Evolutionary conservation across 345 rosid genomes (phyloP).

Genomic region (Euphorbia tirucalli): DNA sequence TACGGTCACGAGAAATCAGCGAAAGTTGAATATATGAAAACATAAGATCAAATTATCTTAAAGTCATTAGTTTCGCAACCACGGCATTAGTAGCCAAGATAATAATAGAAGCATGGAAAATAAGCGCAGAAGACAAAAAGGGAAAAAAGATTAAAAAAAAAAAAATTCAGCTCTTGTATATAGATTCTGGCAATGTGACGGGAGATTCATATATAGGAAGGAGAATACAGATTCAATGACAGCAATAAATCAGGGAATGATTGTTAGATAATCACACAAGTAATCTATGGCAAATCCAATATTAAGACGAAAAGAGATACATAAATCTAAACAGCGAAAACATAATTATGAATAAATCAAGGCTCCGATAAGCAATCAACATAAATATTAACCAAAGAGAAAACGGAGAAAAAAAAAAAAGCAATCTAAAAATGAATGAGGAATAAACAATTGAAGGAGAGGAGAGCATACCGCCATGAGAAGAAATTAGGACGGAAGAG

Average conservation of each 20-base stretch:
- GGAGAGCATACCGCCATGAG: slow-evolving; percentile 14
- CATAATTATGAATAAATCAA: not conserved
- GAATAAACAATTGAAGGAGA: too few species aligned
- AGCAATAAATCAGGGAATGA: not conserved
- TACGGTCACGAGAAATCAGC: too few species aligned
- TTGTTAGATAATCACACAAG: not conserved
- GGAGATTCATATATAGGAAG: not conserved
- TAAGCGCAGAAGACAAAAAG: not conserved
- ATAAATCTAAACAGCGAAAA: not conserved
- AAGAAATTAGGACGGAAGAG: not conserved
- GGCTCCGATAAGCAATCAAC: not conserved
- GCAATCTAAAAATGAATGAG: not conserved
- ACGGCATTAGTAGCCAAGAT: not conserved
- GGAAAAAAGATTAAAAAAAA: not conserved
- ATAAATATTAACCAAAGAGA: not conserved
- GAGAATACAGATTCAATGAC: not conserved
- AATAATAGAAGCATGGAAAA: not conserved
- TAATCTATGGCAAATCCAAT: not conserved
- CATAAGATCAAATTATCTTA: not conserved
- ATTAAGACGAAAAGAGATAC: not conserved
- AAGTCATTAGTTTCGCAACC: not conserved
- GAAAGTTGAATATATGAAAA: not conserved
- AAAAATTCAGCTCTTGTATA: not conserved
- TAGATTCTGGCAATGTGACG: not conserved
- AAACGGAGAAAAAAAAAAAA: not conserved